phyloP scores from a whole-genome alignment of 2,329 filamentous ascomycete species.

The Beauveria bassiana region DNA sequence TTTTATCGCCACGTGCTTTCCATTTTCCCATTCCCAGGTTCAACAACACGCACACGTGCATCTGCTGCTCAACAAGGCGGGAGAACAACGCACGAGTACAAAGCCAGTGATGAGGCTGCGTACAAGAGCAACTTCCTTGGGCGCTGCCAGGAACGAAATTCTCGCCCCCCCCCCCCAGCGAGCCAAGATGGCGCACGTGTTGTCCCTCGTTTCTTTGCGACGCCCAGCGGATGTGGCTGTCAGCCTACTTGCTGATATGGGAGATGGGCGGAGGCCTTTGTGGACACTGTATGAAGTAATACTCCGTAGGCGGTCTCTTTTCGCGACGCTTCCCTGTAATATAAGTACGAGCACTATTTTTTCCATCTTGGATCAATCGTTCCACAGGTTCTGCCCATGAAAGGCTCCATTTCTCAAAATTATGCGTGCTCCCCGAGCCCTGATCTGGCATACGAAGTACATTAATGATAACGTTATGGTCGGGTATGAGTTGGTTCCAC shows the following conservation, averaged over 20 bases:
- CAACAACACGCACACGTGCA: too few species aligned
- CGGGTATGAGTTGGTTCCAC: too few species aligned
- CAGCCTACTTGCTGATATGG: constrained; percentile 1
- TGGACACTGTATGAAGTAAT: neutral
- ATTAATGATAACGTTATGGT: too few species aligned
- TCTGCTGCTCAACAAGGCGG: too few species aligned
- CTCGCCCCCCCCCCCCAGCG: neutral
- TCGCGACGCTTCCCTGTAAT: neutral
- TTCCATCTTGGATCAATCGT: too few species aligned
- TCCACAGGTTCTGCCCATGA: neutral
- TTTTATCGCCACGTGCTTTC: neutral
- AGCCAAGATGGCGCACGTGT: neutral
- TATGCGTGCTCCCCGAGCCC: neutral
- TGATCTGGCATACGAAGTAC: too few species aligned
- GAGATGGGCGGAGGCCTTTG: neutral
- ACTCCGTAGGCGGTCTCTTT: neutral
- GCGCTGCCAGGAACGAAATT: neutral
- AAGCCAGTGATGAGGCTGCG: too few species aligned
- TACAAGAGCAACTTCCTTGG: neutral
- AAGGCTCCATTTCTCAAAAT: too few species aligned
- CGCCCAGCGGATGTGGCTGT: constrained; percentile 2
- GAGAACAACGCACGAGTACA: too few species aligned
- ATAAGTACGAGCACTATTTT: neutral
- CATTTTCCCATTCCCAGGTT: neutral
- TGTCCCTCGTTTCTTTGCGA: neutral